phyloP scores from a whole-genome alignment of 495 filamentous ascomycete genomes.

The Pyronema omphalodes region DNA sequence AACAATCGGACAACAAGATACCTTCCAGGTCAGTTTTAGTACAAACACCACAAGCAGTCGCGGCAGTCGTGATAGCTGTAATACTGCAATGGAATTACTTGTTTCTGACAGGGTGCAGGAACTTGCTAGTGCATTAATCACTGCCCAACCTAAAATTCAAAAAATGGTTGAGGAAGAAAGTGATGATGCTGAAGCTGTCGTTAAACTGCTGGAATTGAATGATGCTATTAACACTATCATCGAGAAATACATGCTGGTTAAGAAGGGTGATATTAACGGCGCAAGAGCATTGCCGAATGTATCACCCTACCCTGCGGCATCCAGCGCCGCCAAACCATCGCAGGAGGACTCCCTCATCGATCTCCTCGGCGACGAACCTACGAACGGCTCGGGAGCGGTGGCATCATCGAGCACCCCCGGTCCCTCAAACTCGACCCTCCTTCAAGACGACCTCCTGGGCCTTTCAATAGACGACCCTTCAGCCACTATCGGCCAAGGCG shows the following conservation, averaged over 20 bases:
- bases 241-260: slow-evolving; percentile 81
- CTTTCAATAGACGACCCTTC: slow-evolving; percentile 41
- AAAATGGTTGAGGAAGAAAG: slow-evolving; percentile 99
- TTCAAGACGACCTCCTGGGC: slow-evolving; percentile 51
- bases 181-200: slow-evolving; percentile 86
- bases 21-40: slow-evolving; percentile 49
- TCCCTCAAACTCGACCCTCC: slow-evolving; percentile 26
- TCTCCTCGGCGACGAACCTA: slow-evolving; percentile 47
- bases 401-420: slow-evolving; percentile 7
- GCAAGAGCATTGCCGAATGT: slow-evolving; percentile 32
- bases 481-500: slow-evolving; percentile 45
- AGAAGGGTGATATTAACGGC: slow-evolving; percentile 78
- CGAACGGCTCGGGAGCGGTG: slow-evolving; percentile 22
- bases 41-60: no score
- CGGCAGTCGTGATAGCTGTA: neutral
- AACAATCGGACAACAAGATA: slow-evolving; percentile 69
- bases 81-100: neutral
- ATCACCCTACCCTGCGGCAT: slow-evolving; percentile 10
- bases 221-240: slow-evolving; percentile 96
- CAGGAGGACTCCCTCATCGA: slow-evolving; percentile 90
- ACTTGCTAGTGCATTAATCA: slow-evolving; percentile 75
- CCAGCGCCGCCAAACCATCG: slow-evolving; percentile 27
- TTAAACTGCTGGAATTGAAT: slow-evolving; percentile 89
- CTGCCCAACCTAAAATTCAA: slow-evolving; percentile 93
- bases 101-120: slow-evolving; percentile 34